Percentiles rank a stretch among this genome's conserved stretches.
These are phyloP conservation scores for Physocladia obscura DNA, from an alignment of 192 early-diverging fungal species.

Conservation along the genomic window DNA sequence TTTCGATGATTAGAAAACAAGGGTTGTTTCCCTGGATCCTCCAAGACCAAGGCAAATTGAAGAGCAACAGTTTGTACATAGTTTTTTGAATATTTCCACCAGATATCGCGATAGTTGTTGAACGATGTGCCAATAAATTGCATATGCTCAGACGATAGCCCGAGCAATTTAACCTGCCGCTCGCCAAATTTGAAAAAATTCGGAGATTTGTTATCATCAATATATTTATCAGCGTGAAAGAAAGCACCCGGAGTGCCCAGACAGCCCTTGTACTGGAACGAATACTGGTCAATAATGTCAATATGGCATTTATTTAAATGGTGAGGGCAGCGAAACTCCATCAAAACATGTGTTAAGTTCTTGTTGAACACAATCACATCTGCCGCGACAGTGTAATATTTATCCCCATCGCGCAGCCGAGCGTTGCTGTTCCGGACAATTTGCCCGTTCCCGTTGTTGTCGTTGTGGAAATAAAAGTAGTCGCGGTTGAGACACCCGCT, in stretches of 20 bases:
- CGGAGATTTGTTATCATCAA: neutral
- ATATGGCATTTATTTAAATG: neutral
- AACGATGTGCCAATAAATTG: neutral
- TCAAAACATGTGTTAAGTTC: neutral
- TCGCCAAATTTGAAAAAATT: neutral
- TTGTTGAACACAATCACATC: slow-evolving; percentile 13
- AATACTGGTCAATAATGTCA: neutral
- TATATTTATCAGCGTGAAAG: neutral
- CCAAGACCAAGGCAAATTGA: neutral
- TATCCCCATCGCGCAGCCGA: neutral
- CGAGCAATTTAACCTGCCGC: neutral
- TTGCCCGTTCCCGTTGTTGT: neutral
- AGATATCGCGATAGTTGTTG: slow-evolving; percentile 18
- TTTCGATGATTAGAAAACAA: too few species aligned
- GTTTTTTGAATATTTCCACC: slow-evolving; percentile 2
- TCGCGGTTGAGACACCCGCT: neutral
- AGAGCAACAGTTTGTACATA: slow-evolving; percentile 13
- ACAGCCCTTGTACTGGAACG: slow-evolving; percentile 28
- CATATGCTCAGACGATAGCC: neutral
- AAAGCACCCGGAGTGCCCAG: slow-evolving; percentile 20
- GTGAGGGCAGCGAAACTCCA: slow-evolving; percentile 23
- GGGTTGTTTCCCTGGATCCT: neutral
- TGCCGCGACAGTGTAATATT: slow-evolving; percentile 16
- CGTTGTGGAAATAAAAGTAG: neutral
- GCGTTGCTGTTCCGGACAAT: neutral